A percentile compares a stretch with the other conserved stretches of the same genome.
phyloP scores from a whole-genome alignment of 2,329 filamentous ascomycete genomes.

The Lachnellula arida region DNA sequence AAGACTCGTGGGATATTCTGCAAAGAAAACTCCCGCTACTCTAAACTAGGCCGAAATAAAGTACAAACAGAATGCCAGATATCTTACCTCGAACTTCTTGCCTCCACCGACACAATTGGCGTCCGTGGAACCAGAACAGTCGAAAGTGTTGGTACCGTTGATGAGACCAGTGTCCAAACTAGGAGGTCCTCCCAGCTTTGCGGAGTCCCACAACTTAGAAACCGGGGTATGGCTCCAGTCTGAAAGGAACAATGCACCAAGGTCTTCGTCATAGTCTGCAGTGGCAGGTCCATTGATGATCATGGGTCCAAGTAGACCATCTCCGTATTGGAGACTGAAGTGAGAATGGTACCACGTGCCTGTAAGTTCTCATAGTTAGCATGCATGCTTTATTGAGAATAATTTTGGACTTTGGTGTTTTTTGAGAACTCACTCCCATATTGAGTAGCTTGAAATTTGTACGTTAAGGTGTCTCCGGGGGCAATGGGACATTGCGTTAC shows the following conservation, averaged over 20 bases:
- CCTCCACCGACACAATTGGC: conserved; percentile 26
- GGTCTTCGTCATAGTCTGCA: conserved; percentile 51
- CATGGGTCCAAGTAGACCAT: conserved; percentile 49
- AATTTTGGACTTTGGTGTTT: too few species aligned
- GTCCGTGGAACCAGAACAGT: conserved; percentile 20
- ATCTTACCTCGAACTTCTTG: conserved; percentile 24
- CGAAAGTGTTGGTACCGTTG: conserved; percentile 29
- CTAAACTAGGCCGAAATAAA: too few species aligned
- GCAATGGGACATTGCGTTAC: conserved; percentile 64
- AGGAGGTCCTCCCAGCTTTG: conserved; percentile 22
- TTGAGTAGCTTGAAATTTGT: conserved; percentile 33
- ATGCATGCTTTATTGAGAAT: too few species aligned
- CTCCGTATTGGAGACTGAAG: conserved; percentile 27
- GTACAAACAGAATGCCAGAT: too few species aligned
- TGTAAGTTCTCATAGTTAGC: too few species aligned
- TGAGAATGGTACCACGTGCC: conserved; percentile 31
- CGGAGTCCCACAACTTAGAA: conserved; percentile 23
- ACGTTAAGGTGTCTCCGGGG: conserved; percentile 45
- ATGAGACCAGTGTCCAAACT: conserved; percentile 27
- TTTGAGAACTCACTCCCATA: conserved; percentile 8
- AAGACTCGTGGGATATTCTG: too few species aligned
- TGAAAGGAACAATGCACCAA: conserved; percentile 26
- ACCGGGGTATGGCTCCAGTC: conserved; percentile 30
- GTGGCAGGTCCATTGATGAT: conserved; percentile 55
- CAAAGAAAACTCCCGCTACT: too few species aligned